These are phyloP conservation scores for Claviceps sp. DNA, from an alignment of 2,329 filamentous ascomycete species.

Conservation along the genomic window DNA sequence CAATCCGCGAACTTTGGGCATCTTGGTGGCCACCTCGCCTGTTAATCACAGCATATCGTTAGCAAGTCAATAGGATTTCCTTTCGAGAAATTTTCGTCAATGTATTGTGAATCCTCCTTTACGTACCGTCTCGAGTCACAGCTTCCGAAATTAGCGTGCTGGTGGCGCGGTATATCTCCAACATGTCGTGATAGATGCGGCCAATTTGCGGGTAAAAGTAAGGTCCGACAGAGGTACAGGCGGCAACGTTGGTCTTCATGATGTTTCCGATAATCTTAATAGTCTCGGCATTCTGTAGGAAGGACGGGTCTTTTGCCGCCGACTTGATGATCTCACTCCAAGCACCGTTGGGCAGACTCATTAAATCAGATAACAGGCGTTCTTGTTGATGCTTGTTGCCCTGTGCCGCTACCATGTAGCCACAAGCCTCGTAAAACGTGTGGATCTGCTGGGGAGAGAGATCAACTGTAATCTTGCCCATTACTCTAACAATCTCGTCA, in stretches of 20 bases:
- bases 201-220: slow-evolving; percentile 99
- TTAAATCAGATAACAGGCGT: slow-evolving; percentile 77
- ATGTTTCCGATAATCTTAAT: slow-evolving; percentile 99
- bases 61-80: neutral
- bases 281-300: slow-evolving; percentile 82
- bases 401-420: slow-evolving; percentile 97
- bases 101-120: slow-evolving; percentile 16
- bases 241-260: slow-evolving; percentile 99
- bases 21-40: slow-evolving; percentile 91
- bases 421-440: slow-evolving; percentile 97
- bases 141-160: slow-evolving; percentile 91
- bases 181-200: slow-evolving; percentile 94
- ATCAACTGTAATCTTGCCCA: slow-evolving; percentile 91
- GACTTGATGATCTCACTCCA: slow-evolving; percentile 92
- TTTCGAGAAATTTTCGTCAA: neutral
- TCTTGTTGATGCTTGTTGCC: slow-evolving; percentile 92
- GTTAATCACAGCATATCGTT: neutral
- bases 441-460: slow-evolving; percentile 94
- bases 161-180: slow-evolving; percentile 98
- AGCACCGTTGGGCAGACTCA: slow-evolving; percentile 83
- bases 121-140: slow-evolving; percentile 65
- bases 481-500: slow-evolving; percentile 91
- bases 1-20: slow-evolving; percentile 87
- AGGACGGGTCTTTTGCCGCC: slow-evolving; percentile 72
- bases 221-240: slow-evolving; percentile 86